phyloP scores from a whole-genome alignment of 805 yeast species.

The Candida incommunis region DNA sequence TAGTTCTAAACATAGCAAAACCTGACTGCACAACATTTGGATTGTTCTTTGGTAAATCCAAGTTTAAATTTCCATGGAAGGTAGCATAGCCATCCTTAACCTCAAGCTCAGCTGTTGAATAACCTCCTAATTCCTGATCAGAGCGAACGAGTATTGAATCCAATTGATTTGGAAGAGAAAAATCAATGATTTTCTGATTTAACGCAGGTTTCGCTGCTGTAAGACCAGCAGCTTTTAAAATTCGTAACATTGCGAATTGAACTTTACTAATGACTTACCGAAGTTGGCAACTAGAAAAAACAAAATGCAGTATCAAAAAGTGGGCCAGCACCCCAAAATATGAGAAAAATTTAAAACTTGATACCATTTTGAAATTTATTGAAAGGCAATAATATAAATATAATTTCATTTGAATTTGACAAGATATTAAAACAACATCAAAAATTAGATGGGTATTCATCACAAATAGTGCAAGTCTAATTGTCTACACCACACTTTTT shows the following conservation, averaged over 20 bases:
- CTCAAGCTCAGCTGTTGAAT: slow-evolving; percentile 43
- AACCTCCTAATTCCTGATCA: slow-evolving; percentile 64
- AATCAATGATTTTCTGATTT: background rate
- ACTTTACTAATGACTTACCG: too few relatives aligned
- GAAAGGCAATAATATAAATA: too few relatives aligned
- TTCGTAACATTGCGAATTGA: background rate
- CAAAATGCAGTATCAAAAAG: too few relatives aligned
- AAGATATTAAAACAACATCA: too few relatives aligned
- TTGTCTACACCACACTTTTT: too few relatives aligned
- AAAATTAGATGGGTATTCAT: too few relatives aligned
- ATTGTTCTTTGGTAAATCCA: slow-evolving; percentile 50
- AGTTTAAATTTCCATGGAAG: slow-evolving; percentile 55
- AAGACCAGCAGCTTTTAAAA: background rate
- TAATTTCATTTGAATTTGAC: too few relatives aligned
- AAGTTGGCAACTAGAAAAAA: too few relatives aligned
- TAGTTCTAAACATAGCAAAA: slow-evolving; percentile 74
- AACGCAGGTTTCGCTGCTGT: background rate
- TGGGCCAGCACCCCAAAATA: too few relatives aligned
- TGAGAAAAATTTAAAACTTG: too few relatives aligned
- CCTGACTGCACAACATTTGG: slow-evolving; percentile 55
- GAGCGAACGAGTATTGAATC: slow-evolving; percentile 36
- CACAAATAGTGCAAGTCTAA: too few relatives aligned
- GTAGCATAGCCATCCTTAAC: slow-evolving; percentile 30
- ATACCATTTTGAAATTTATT: too few relatives aligned
- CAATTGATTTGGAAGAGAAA: slow-evolving; percentile 5